Conservation (phyloP, 768 basidiomycete genomes). For the Tricholoma matsutake region DNA sequence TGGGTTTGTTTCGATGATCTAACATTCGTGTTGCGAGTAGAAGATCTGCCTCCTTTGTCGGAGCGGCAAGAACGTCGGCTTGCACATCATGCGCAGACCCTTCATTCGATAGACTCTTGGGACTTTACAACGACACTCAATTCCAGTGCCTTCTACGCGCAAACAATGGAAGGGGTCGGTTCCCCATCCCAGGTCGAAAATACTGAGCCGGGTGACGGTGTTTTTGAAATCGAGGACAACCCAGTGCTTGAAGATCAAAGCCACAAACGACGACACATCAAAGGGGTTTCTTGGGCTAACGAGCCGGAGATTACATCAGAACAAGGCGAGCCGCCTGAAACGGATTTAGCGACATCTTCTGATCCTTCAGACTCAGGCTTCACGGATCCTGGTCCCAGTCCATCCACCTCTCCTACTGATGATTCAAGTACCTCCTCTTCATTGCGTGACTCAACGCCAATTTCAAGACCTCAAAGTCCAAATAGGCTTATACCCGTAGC, state of each 20-base stretch:
- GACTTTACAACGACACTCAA: constrained; percentile 60
- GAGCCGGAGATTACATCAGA: constrained; percentile 7
- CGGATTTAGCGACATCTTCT: constrained; percentile 17
- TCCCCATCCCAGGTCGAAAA: constrained; percentile 9
- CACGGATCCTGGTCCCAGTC: constrained; percentile 11
- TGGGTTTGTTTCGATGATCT: neutral
- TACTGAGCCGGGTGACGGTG: constrained; percentile 25
- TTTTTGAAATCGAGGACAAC: constrained; percentile 39
- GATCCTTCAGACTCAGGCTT: constrained; percentile 17
- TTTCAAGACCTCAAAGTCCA: neutral
- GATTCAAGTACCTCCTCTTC: constrained; percentile 5
- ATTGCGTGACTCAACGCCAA: neutral
- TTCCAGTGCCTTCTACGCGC: constrained; percentile 32
- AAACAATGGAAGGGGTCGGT: constrained; percentile 19
- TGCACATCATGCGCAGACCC: constrained; percentile 29
- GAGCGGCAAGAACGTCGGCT: constrained; percentile 69
- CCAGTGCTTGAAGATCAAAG: constrained; percentile 2
- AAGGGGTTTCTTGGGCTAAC: constrained; percentile 19
- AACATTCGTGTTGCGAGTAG: constrained; percentile 24
- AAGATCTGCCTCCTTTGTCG: constrained; percentile 69
- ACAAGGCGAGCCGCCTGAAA: constrained; percentile 5
- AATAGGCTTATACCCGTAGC: neutral
- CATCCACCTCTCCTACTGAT: constrained; percentile 17
- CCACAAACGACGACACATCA: constrained; percentile 7
- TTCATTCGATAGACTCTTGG: constrained; percentile 73